Base-by-base conservation (phyloP, 345 rosid species). In the Pseudoturritis turrita region DNA sequence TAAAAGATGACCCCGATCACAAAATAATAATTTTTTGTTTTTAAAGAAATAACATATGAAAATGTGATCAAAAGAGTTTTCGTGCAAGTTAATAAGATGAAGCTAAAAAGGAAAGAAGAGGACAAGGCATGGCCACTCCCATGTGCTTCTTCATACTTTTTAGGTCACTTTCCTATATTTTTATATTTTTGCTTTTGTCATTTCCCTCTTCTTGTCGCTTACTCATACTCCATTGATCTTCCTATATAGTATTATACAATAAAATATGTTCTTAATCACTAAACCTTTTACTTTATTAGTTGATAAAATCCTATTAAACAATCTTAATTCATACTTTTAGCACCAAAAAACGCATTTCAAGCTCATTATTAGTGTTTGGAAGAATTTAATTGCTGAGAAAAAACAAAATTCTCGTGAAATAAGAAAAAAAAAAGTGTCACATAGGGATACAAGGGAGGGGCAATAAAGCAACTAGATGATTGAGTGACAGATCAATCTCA, bases 91-190 rank as follows among this genome's bases (percentile, higher is more conserved):
- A 37, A 55, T 18, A 65, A 26, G 58, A 55, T 23, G n/a, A 56
- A 23, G 50, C 40, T 45, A 25, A 10, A 50, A 60, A 50, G 28
- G 45, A 67, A 74, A 66, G 33, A 31, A 51, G 62, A 58, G 23
- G 78, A 74, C 73, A 74, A 58, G 15, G 73, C 73, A 68, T 51
- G 78, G 62, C 49, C 73, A 67, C 47, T 58, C 78, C 73, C 73
- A 74, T 74, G 78, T 68, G 73, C 73, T 17, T 66, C 73, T 37
- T 59, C 46, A 10, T 50, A 67, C 73, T 51, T 67, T 66, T 58
- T 23, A 37, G 29, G 65, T 66, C 62, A 50, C 78, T 67, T 74
- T 52, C 28, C 25, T 37, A 8, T 14, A 3, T 47, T 65, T 65
- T 9, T 17, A 8, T 58, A 10, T 12, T 47, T 74, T 49, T 59